phyloP scores from a whole-genome alignment of 2,329 filamentous ascomycete genomes.

The Sphaerulina musiva region DNA sequence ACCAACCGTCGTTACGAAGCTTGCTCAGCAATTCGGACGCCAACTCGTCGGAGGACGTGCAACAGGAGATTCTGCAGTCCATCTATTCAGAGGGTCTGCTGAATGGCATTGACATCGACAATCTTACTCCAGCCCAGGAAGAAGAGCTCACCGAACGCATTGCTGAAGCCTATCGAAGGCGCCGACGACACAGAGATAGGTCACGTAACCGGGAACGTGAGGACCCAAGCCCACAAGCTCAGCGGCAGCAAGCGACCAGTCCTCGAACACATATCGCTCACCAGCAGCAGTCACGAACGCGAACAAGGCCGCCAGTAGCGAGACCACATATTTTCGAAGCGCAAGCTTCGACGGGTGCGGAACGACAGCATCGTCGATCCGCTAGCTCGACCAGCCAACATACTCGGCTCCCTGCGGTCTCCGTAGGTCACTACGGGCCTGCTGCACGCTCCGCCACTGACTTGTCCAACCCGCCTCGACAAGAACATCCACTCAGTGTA shows the following conservation, averaged over 20 bases:
- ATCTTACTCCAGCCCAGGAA: slow-evolving; percentile 74
- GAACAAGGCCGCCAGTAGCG: slow-evolving; percentile 40
- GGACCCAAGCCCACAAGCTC: neutral
- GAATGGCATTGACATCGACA: slow-evolving; percentile 82
- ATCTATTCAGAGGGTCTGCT: slow-evolving; percentile 82
- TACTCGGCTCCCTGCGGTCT: neutral
- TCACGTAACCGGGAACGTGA: slow-evolving; percentile 25
- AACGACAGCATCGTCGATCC: slow-evolving; percentile 39
- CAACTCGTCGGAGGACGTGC: slow-evolving; percentile 68
- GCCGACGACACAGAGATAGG: slow-evolving; percentile 54
- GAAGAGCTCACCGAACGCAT: slow-evolving; percentile 88
- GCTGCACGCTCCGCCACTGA: slow-evolving; percentile 61
- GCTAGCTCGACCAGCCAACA: slow-evolving; percentile 34
- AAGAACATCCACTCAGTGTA: slow-evolving; percentile 11
- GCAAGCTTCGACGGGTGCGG: slow-evolving; percentile 32
- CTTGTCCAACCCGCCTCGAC: slow-evolving; percentile 39
- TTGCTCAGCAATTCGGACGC: slow-evolving; percentile 74
- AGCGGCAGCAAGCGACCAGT: neutral
- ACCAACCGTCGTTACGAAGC: slow-evolving; percentile 82
- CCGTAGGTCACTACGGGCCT: slow-evolving; percentile 34
- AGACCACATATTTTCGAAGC: slow-evolving; percentile 41
- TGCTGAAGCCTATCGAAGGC: slow-evolving; percentile 75
- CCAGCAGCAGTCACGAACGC: slow-evolving; percentile 28
- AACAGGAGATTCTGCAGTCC: slow-evolving; percentile 81
- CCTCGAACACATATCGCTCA: slow-evolving; percentile 4